phyloP scores from a whole-genome alignment of 768 basidiomycete species.

The Gymnopilus dilepis region DNA sequence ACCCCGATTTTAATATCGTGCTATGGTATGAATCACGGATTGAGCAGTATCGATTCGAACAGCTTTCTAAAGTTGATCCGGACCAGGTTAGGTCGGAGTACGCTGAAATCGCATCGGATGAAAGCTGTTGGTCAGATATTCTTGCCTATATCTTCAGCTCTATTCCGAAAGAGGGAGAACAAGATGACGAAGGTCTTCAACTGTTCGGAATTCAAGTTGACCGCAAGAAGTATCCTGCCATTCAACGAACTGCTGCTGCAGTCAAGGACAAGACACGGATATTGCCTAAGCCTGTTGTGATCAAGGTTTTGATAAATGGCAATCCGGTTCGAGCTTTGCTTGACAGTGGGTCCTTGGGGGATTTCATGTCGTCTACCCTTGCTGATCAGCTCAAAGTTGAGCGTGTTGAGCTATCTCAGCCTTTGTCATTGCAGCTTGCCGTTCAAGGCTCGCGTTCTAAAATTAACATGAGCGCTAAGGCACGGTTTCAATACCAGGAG shows the following conservation, averaged over 20 bases:
- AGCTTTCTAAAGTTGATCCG: background rate
- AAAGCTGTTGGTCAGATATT: background rate
- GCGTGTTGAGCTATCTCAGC: constrained; percentile 29
- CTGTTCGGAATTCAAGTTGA: background rate
- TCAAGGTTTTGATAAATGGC: constrained; percentile 36
- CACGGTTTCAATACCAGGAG: constrained; percentile 35
- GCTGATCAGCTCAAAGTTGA: constrained; percentile 41
- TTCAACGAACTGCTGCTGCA: constrained; percentile 30
- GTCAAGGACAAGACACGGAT: constrained; percentile 23
- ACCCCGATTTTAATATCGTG: constrained; percentile 1
- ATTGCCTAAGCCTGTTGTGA: constrained; percentile 39
- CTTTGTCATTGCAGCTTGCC: constrained; percentile 42
- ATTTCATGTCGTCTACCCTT: constrained; percentile 43
- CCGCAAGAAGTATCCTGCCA: constrained; percentile 15
- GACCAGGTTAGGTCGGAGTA: background rate
- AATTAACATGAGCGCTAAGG: constrained; percentile 35
- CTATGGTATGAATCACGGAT: constrained; percentile 3
- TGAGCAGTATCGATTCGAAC: background rate
- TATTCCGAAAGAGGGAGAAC: background rate
- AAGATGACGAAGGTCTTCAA: background rate
- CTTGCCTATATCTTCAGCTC: background rate
- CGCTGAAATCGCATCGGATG: background rate
- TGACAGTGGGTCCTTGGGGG: constrained; percentile 43
- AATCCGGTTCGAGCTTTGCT: constrained; percentile 37
- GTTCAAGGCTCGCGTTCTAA: constrained; percentile 46